A percentile compares a stretch with the other conserved stretches of the same genome.
Conservation (phyloP, 1,284 basidiomycete genomes). For the Austroboletus novae-zelandiae region DNA sequence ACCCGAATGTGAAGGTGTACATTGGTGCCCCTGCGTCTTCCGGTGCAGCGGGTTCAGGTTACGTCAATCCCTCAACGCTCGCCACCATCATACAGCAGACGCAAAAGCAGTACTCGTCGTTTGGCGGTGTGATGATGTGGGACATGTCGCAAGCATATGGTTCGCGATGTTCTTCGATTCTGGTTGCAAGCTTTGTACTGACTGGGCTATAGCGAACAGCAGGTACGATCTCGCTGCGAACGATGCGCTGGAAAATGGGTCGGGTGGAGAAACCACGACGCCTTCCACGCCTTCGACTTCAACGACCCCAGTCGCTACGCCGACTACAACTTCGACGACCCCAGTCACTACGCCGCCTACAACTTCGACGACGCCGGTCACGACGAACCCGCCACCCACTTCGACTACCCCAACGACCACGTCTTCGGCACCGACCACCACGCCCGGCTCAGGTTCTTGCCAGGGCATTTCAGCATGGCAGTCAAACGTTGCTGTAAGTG, state of each 20-base stretch:
- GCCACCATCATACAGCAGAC: constrained; percentile 45
- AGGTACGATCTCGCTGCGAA: constrained; percentile 28
- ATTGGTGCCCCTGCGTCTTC: constrained; percentile 59
- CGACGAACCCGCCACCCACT: not conserved
- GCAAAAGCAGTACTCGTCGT: constrained; percentile 52
- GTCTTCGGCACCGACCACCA: constrained; percentile 17
- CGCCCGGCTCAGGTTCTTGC: constrained; percentile 36
- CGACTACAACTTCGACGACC: constrained; percentile 17
- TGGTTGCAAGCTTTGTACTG: not conserved
- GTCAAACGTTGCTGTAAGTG: constrained; percentile 41
- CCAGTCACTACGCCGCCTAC: constrained; percentile 6
- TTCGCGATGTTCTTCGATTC: constrained; percentile 2
- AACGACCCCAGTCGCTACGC: constrained; percentile 1
- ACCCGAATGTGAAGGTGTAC: constrained; percentile 59
- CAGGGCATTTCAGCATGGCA: constrained; percentile 48
- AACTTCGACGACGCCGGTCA: constrained; percentile 25
- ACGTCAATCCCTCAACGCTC: constrained; percentile 47
- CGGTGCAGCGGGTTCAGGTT: constrained; percentile 51
- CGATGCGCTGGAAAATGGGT: constrained; percentile 12
- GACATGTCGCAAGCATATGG: constrained; percentile 61
- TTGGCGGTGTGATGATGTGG: constrained; percentile 72
- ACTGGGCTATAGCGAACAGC: constrained; percentile 17
- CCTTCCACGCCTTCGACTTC: constrained; percentile 22
- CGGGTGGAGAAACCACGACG: constrained; percentile 4
- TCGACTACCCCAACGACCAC: constrained; percentile 29